These are phyloP conservation scores for Petunia axillaris DNA, from an alignment of 257 asterid genomes.

Conservation along the genomic window DNA sequence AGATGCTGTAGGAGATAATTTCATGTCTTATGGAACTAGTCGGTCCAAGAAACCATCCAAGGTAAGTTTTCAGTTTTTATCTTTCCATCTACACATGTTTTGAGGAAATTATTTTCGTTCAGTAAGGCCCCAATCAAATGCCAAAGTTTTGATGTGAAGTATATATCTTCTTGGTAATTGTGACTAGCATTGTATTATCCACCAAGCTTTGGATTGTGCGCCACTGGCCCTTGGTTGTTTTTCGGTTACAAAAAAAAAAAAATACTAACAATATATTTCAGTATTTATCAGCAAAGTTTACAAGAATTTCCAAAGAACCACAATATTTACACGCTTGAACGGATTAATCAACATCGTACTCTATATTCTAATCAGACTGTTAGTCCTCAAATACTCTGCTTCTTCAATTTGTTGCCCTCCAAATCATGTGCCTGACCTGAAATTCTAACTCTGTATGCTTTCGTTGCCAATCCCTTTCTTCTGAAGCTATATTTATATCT, in stretches of 20 bases:
- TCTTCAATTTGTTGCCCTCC: too few relatives aligned
- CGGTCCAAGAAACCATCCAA: slow-evolving; percentile 66
- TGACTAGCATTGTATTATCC: background rate
- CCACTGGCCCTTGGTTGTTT: too few relatives aligned
- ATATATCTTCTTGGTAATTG: slow-evolving; percentile 15
- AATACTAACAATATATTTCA: slow-evolving; percentile 4
- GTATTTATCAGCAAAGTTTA: background rate
- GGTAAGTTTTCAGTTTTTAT: slow-evolving; percentile 47
- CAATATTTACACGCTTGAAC: too few relatives aligned
- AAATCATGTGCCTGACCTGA: too few relatives aligned
- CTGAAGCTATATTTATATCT: too few relatives aligned
- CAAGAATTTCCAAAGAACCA: background rate
- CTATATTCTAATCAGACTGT: too few relatives aligned
- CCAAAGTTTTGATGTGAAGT: slow-evolving; percentile 14
- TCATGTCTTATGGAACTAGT: slow-evolving; percentile 64
- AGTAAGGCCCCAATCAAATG: background rate
- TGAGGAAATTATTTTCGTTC: background rate
- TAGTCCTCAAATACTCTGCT: too few relatives aligned
- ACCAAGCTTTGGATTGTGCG: too few relatives aligned
- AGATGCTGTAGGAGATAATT: slow-evolving; percentile 85
- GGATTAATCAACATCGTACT: too few relatives aligned
- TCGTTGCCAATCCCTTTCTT: too few relatives aligned
- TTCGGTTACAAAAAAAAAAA: too few relatives aligned
- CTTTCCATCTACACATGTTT: background rate
- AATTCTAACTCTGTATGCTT: too few relatives aligned